Base-by-base conservation (phyloP, 2,329 filamentous ascomycete genomes). In the Leptographium wingfieldii region DNA sequence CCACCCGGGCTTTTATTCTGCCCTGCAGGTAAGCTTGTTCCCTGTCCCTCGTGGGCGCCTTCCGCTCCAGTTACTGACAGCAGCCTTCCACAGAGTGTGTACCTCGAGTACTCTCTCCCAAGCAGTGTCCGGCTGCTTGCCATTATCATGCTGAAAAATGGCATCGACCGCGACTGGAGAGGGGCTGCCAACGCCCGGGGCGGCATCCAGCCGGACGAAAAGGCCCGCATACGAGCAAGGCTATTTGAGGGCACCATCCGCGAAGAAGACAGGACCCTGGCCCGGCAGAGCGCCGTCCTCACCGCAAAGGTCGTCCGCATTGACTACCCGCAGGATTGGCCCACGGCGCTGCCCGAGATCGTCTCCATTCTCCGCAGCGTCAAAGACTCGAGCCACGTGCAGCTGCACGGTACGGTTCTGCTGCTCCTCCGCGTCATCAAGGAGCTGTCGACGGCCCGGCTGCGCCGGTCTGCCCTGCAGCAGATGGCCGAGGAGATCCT, bases 131-230 rank as follows among this genome's bases (percentile, higher is more conserved):
- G 94, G 63, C 91, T 95, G 68, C 84, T 96, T 12, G 88, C 92
- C 59, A 84, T 97, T 61, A 96, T 97, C 66, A 89, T 96, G 70
- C 80, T 99, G 59, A 97, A 97, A 71, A 96, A 97, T 71, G 94
- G 92, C 59, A 92, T 97, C 72, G 92, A 97, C 70, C 91, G 87
- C 70, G 90, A 91, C 72, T 99, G 94, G 94, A 82, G 94, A 16
- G 66, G 74, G n/a, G 69, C 90, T 80, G 69, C 74, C 40, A 66
- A 73, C 60, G 57, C 70, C 33, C 78, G 76, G 69, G 88, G 88
- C 40, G 84, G 89, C 56, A 81, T 87, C 60, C 84, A 86, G 69
- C 81, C 82, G 33, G 81, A 87, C 25, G 89, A 96, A 69, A 96
- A 94, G 72, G 75, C 80, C 11, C 70, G 80, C 46, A 94, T 99